These are phyloP conservation scores for Pachyrhizus erosus DNA, from an alignment of 306 rosid genomes.

Conservation along the genomic window DNA sequence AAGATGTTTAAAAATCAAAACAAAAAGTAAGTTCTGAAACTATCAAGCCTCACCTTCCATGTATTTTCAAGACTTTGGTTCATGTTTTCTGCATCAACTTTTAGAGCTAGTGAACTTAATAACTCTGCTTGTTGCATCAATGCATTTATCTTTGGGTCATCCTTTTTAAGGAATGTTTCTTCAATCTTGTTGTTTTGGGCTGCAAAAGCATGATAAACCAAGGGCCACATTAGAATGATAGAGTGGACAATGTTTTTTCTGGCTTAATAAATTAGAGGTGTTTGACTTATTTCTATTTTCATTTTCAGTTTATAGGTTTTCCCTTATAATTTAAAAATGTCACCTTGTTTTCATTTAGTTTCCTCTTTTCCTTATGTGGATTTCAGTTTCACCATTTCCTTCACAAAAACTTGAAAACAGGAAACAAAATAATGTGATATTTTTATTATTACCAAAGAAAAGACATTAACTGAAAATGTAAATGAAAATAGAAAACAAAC, in stretches of 20 bases:
- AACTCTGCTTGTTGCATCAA: constrained; percentile 97
- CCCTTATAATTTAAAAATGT: background rate
- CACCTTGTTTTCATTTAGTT: constrained; percentile 6
- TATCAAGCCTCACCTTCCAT: constrained; percentile 84
- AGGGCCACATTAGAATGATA: constrained; percentile 38
- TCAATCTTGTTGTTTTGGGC: constrained; percentile 64
- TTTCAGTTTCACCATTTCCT: constrained; percentile 12
- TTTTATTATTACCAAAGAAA: background rate
- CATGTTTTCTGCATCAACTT: constrained; percentile 83
- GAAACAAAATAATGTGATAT: constrained; percentile 12
- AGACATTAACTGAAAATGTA: constrained; percentile 5
- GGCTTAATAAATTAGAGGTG: constrained; percentile 3
- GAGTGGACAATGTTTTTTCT: constrained; percentile 36
- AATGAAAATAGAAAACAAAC: constrained; percentile 1
- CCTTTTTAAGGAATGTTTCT: constrained; percentile 83
- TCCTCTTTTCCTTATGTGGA: constrained; percentile 6
- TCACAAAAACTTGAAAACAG: constrained; percentile 1
- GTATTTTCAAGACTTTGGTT: constrained; percentile 97
- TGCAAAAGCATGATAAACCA: constrained; percentile 48
- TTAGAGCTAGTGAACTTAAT: constrained; percentile 85
- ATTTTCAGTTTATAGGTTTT: background rate
- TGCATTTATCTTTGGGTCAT: constrained; percentile 81
- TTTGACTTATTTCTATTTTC: background rate
- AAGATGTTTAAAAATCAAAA: constrained; percentile 20
- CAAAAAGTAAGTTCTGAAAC: constrained; percentile 27